Base-by-base conservation (phyloP, 1,284 basidiomycete species). In the Moniliophthora roreri region DNA sequence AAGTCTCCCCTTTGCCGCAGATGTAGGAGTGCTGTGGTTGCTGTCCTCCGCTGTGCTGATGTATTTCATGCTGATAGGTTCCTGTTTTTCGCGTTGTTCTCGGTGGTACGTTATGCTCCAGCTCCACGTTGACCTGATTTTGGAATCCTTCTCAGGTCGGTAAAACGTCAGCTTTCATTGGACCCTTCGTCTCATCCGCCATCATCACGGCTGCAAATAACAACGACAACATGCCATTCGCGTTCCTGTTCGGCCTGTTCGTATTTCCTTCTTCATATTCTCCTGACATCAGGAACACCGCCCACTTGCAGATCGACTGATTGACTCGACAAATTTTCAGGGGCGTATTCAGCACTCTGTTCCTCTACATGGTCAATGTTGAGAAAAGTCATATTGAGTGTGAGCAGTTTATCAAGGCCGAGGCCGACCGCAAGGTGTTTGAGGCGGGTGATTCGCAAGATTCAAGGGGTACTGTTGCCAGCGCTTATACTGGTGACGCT, bases 101-200 rank as follows among this genome's bases (percentile, higher is more conserved):
- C 85, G 11, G 82, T 89, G 55, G 82, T 85, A 64, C 51, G 73
- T 21, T 15, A 24, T 44, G 13, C 7, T 16, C 21, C 5, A 26
- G 2, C 28, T 34, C 10, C 16, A 21, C 24, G 16, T 41, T 23
- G 7, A n/a, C n/a, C 7, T 16, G 42, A 18, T n/a, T n/a, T 3
- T 16, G 28, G 21, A 15, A 7, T 47, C 21, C 21, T 20, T 34
- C 23, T 9, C 37, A 85, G 82, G 70, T 88, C 50, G 82, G 84
- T n/a, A 86, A 89, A 70, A 88, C 88, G 6, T 89, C 88, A 49
- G 84, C 86, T n/a, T 89, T 90, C 66, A 87, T 91, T 59, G 89
- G 89, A 0, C 88, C 89, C 1, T 82, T 92, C 60, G 85, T 91
- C 16, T 89, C 87, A 5, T 87, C 75, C 53, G 87, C 87, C 10